Evolutionary conservation across 495 filamentous ascomycete species (phyloP).

Genomic region (Penicillium bovifimosum): DNA sequence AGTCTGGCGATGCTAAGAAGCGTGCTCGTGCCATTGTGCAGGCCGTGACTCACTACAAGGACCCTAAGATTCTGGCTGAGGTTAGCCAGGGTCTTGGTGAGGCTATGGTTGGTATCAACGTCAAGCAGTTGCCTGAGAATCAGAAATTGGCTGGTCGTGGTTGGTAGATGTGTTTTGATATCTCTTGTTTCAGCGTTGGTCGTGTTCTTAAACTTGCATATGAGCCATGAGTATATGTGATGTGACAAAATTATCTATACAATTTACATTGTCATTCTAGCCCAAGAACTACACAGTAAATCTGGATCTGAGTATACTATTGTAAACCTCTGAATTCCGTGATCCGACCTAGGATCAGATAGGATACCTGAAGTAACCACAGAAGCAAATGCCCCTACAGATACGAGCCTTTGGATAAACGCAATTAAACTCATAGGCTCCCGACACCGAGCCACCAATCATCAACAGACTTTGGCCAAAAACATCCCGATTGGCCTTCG

Average conservation of each 20-base stretch:
- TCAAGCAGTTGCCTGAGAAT: constrained; percentile 60
- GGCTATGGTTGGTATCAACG: constrained; percentile 94
- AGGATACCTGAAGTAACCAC: no score
- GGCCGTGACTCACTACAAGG: constrained; percentile 82
- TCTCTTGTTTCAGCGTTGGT: constrained; percentile 11
- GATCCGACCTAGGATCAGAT: no score
- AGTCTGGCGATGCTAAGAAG: constrained; percentile 81
- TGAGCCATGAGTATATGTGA: constrained; percentile 17
- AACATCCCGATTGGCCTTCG: background rate
- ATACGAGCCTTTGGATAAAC: background rate
- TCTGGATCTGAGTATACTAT: background rate
- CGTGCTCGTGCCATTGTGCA: constrained; percentile 91
- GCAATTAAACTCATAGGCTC: constrained; percentile 11
- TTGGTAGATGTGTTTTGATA: constrained; percentile 53
- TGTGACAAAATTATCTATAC: constrained; percentile 8
- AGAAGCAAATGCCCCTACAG: background rate
- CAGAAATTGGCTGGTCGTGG: constrained; percentile 84
- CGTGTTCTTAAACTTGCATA: constrained; percentile 17
- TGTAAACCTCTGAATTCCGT: no score
- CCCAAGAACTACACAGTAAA: background rate
- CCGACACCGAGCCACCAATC: constrained; percentile 15
- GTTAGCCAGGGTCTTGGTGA: constrained; percentile 82
- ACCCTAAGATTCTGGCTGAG: constrained; percentile 81
- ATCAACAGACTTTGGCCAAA: constrained; percentile 3
- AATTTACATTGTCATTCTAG: background rate